Conservation (phyloP, 202 grass and related monocot genomes). For the Musa balbisiana region DNA sequence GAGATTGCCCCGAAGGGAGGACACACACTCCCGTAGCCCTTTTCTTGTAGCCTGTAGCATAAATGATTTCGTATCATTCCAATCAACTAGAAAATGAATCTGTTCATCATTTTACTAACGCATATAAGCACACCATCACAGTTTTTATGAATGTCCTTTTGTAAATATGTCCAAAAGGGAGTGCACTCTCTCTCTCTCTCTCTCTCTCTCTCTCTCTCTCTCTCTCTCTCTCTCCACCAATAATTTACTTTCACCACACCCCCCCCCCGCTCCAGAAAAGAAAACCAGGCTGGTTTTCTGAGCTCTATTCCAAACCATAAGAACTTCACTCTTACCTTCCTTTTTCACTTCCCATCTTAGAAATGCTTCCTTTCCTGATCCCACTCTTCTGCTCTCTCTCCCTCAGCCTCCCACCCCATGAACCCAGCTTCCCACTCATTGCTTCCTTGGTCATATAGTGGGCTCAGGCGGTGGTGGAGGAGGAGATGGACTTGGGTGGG, state of each 20-base stretch:
- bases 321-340: not conserved
- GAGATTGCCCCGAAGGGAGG: too few species aligned
- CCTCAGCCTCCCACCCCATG: constrained; percentile 25
- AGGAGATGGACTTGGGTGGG: constrained; percentile 45
- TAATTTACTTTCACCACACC: constrained; percentile 11
- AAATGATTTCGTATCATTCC: too few species aligned
- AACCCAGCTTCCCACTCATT: constrained; percentile 13
- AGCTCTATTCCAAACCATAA: constrained; percentile 30
- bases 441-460: not conserved
- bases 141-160: not conserved
- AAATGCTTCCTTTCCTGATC: constrained; percentile 31
- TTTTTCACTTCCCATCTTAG: constrained; percentile 6
- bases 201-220: not conserved
- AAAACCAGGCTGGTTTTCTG: constrained; percentile 71
- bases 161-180: not conserved
- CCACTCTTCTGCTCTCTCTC: constrained; percentile 7
- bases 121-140: too few species aligned
- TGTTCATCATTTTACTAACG: too few species aligned
- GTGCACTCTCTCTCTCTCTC: constrained; percentile 22
- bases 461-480: constrained; percentile 3
- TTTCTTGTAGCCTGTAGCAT: too few species aligned
- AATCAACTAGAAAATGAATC: too few species aligned
- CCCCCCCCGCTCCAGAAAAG: constrained; percentile 29
- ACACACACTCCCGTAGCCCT: too few species aligned
- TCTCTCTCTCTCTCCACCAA: constrained; percentile 5